phyloP scores from a whole-genome alignment of 2,329 filamentous ascomycete genomes.

The Pseudogymnoascus sp. region DNA sequence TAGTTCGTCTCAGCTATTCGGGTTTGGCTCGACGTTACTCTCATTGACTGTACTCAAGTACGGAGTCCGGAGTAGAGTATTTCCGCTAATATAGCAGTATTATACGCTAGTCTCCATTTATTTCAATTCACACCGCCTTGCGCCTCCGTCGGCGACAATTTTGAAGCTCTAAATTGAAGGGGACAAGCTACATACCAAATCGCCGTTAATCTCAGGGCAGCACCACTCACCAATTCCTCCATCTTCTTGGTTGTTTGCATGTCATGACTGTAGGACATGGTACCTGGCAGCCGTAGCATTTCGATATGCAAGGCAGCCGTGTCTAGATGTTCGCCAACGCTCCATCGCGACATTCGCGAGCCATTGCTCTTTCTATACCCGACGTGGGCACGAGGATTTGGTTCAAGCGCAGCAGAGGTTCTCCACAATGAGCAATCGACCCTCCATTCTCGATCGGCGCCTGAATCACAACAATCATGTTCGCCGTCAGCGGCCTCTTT shows the following conservation, averaged over 20 bases:
- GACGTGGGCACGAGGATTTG: not conserved
- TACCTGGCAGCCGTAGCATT: slow-evolving; percentile 9
- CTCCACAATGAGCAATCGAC: not conserved
- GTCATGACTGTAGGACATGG: slow-evolving; percentile 9
- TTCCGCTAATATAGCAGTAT: not conserved
- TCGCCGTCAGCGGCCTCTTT: not conserved
- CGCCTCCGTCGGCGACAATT: not conserved
- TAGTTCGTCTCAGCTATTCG: not conserved
- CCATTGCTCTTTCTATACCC: slow-evolving; percentile 8
- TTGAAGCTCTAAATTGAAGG: not conserved
- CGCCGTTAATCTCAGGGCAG: not conserved
- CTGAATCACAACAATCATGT: not conserved
- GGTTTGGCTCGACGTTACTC: not conserved
- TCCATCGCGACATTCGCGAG: slow-evolving; percentile 3
- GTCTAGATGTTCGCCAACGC: slow-evolving; percentile 1
- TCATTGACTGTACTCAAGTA: not conserved
- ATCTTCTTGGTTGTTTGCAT: not conserved
- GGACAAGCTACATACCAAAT: not conserved
- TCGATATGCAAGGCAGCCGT: slow-evolving; percentile 7
- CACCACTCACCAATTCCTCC: not conserved
- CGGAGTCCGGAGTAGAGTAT: not conserved
- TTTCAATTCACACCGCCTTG: not conserved
- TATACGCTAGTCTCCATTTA: not conserved
- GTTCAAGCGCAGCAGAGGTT: not conserved
- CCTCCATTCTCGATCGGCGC: not conserved